Conservation (phyloP, 176 grass and related monocot species). For the Triticum dicoccoides region DNA sequence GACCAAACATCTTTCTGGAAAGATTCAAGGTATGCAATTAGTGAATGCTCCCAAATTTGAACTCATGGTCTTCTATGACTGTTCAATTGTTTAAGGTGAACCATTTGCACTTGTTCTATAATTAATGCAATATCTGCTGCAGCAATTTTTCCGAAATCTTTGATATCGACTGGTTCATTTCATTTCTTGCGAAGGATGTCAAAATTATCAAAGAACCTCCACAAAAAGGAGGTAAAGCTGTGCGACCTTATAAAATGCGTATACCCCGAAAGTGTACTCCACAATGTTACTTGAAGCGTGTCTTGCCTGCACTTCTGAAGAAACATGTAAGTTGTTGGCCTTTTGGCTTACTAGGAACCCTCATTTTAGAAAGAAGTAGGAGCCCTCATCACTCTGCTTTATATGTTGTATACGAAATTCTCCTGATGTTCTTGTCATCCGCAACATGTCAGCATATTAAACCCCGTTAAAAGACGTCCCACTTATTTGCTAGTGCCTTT, state of each 20-base stretch:
- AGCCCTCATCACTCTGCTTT: neutral
- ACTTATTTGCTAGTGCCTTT: too few species aligned
- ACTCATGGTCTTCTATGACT: neutral
- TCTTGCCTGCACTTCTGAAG: slow-evolving; percentile 59
- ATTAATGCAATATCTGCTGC: slow-evolving; percentile 19
- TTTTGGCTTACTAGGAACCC: neutral
- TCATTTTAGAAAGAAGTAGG: neutral
- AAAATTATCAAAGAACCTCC: slow-evolving; percentile 61
- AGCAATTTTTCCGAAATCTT: slow-evolving; percentile 76
- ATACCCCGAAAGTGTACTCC: slow-evolving; percentile 69
- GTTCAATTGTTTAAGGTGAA: slow-evolving; percentile 6
- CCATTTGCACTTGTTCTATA: neutral
- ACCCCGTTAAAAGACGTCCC: neutral
- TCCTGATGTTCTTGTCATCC: neutral
- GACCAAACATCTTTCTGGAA: slow-evolving; percentile 80
- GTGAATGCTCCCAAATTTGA: neutral
- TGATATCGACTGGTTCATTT: slow-evolving; percentile 68
- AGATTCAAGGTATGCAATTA: slow-evolving; percentile 55
- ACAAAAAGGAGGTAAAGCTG: slow-evolving; percentile 27
- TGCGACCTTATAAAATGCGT: slow-evolving; percentile 57
- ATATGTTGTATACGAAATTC: neutral
- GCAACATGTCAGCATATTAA: neutral
- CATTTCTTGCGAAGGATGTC: slow-evolving; percentile 54
- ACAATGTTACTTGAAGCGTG: slow-evolving; percentile 62
- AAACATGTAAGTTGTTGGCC: slow-evolving; percentile 49